Base-by-base conservation (phyloP, 169 alveolate species). In the Plasmodium yoelii region DNA sequence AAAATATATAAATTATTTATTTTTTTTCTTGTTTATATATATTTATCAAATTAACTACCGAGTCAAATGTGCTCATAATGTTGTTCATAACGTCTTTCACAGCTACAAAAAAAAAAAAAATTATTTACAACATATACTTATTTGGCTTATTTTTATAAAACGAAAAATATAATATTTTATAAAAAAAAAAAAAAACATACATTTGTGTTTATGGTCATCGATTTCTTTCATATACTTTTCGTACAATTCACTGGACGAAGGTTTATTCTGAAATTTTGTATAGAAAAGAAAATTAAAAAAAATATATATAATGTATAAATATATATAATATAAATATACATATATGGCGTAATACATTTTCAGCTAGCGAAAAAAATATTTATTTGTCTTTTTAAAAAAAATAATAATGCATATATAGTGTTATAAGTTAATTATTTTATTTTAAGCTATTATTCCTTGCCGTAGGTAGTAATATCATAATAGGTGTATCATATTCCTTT, bases 381-480 rank as follows among this genome's bases (percentile, higher is more conserved):
- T 22, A 22, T 22, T 22, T 22, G 26, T 22, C 26, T 22, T 22
- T 22, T 22, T 22, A 22, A 22, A 22, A 28, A 34, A 34, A 34
- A 34, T 34, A 34, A 34, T 5, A 34, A 34, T 34, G 42, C 7
- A 34, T 4, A 34, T 4, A 34, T 34, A 3, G 15, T 51, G 44
- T 13, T 39, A 68, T 28, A 1, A 46, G 7, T 18, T 10, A 19
- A 46, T 60, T 19, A 8, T 18, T 68, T 15, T 13, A 13, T 51
- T 51, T 15, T 13, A 51, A 15, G 59, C n/a, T 26, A 15, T 19
- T 53, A 10, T 15, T 6, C 6, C 84, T 56, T 49, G 42, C 87
- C 71, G 72, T 73, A n/a, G 87, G 87, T 44, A 56, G 61, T n/a
- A 73, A 34, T 56, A 73, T 73, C 34, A 73, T 73, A 34, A 73